Conservation (phyloP, 2,329 filamentous ascomycete species). For the Aspergillus ibericus region DNA sequence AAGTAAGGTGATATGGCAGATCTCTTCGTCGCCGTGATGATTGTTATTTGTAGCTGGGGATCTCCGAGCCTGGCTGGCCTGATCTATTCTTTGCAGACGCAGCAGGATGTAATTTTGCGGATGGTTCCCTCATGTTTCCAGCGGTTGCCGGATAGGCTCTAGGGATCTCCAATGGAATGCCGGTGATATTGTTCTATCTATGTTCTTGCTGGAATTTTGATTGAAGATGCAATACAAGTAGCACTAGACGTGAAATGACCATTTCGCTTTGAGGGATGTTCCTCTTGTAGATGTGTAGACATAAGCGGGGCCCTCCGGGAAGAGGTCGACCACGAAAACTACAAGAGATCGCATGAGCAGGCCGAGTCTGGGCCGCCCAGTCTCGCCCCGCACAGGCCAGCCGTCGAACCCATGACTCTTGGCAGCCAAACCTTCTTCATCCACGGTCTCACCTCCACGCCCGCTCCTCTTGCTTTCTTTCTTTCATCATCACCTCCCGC, state of each 20-base stretch:
- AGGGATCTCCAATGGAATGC: constrained; percentile 2
- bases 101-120: neutral
- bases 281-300: neutral
- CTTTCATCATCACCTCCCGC: constrained; percentile 18
- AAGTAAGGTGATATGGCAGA: constrained; percentile 52
- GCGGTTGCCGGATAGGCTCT: neutral
- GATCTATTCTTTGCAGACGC: neutral
- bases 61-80: neutral
- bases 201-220: neutral
- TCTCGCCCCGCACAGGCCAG: constrained; percentile 17
- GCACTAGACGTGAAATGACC: neutral
- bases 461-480: constrained; percentile 7
- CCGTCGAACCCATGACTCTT: constrained; percentile 17
- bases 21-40: neutral
- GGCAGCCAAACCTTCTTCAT: constrained; percentile 15
- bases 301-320: no score
- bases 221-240: neutral
- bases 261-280: neutral
- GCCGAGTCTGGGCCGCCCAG: constrained; percentile 9
- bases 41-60: neutral
- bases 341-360: neutral
- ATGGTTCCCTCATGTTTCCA: neutral
- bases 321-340: no score
- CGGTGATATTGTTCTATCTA: neutral
- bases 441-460: neutral